These are phyloP conservation scores for Porcisia hertigi DNA, from an alignment of 208 protist genomes.

Conservation along the genomic window DNA sequence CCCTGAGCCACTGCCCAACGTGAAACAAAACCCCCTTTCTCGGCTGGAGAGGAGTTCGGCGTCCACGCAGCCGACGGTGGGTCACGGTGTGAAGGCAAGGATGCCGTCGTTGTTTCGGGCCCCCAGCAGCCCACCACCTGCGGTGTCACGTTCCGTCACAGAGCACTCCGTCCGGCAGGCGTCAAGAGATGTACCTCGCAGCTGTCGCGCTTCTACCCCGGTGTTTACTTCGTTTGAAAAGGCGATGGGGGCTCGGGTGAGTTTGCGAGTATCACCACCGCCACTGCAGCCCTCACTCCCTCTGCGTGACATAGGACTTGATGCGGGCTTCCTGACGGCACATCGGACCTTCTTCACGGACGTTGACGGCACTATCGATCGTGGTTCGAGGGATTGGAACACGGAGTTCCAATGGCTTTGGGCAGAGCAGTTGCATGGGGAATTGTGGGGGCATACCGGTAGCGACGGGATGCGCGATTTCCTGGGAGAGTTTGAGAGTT, in stretches of 20 bases:
- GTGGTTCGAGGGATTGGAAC: slow-evolving; percentile 54
- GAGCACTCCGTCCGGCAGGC: slow-evolving; percentile 6
- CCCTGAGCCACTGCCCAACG: background rate
- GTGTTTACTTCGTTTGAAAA: background rate
- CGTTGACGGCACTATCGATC: slow-evolving; percentile 31
- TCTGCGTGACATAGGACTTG: slow-evolving; percentile 1
- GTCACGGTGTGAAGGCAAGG: background rate
- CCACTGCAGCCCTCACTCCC: background rate
- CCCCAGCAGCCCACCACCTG: background rate
- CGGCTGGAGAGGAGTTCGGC: background rate
- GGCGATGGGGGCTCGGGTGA: background rate
- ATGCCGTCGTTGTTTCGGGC: background rate
- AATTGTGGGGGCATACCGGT: slow-evolving; percentile 14
- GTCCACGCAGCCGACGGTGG: background rate
- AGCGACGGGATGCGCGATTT: slow-evolving; percentile 26
- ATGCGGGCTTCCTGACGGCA: slow-evolving; percentile 23
- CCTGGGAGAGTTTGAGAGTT: slow-evolving; percentile 42
- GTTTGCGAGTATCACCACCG: background rate
- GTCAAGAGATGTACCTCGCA: slow-evolving; percentile 6
- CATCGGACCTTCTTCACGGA: slow-evolving; percentile 38
- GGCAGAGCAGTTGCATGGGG: slow-evolving; percentile 21
- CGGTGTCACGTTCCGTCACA: background rate
- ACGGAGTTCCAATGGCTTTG: slow-evolving; percentile 55
- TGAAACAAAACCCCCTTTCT: background rate
- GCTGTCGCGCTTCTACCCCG: background rate